These are phyloP conservation scores for Candida xiaguanensis DNA, from an alignment of 805 yeast genomes.

Conservation along the genomic window DNA sequence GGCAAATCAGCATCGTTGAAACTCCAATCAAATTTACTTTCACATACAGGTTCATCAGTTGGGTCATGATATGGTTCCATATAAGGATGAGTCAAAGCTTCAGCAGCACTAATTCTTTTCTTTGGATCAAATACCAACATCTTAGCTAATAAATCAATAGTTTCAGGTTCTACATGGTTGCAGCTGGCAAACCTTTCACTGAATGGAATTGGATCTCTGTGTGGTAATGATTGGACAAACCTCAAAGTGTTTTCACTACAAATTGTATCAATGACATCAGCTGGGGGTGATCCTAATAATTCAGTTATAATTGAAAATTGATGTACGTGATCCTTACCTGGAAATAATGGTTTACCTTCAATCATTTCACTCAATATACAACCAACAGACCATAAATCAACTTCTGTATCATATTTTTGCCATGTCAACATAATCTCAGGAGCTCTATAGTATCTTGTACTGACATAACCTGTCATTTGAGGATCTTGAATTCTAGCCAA, in stretches of 20 bases:
- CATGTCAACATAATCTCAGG: conserved; percentile 98
- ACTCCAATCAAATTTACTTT: conserved; percentile 93
- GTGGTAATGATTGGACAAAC: conserved; percentile 91
- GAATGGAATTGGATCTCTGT: conserved; percentile 87
- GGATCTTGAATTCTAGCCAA: conserved; percentile 97
- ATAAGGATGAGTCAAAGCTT: conserved; percentile 86
- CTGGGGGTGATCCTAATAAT: conserved; percentile 92
- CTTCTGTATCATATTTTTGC: conserved; percentile 97
- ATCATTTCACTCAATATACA: conserved; percentile 97
- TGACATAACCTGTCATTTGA: conserved; percentile 97
- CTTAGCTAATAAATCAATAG: conserved; percentile 80
- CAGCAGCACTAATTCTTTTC: conserved; percentile 88
- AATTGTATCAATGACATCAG: conserved; percentile 92
- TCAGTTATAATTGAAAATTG: conserved; percentile 97
- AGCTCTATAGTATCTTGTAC: conserved; percentile 93
- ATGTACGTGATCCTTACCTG: conserved; percentile 97
- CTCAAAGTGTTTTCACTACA: conserved; percentile 93
- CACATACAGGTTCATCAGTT: conserved; percentile 93
- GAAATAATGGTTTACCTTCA: conserved; percentile 94
- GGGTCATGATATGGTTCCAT: conserved; percentile 96
- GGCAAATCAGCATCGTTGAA: conserved; percentile 97
- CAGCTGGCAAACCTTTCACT: conserved; percentile 70
- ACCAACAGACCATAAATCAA: conserved; percentile 97
- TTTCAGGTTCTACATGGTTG: conserved; percentile 68
- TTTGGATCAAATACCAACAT: conserved; percentile 96